Conservation (phyloP, 345 rosid genomes). For the Brassica incana region DNA sequence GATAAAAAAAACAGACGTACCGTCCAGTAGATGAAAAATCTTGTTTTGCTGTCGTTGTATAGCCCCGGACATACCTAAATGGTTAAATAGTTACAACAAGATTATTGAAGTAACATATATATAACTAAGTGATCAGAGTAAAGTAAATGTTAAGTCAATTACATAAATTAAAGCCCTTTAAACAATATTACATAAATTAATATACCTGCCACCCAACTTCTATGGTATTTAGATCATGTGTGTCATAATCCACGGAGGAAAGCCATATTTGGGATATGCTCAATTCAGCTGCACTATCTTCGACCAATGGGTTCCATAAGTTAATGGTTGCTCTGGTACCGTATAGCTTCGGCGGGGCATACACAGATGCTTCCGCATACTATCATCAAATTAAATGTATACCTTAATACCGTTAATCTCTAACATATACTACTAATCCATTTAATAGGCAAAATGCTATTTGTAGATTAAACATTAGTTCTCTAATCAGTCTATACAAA, state of each 20-base stretch:
- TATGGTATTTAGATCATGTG: not conserved
- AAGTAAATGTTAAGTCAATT: not conserved
- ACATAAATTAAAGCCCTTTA: not conserved
- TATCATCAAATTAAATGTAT: not conserved
- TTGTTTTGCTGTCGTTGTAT: slow-evolving; percentile 6
- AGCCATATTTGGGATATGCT: not conserved
- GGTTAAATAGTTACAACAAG: not conserved
- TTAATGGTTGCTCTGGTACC: not conserved
- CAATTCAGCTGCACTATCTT: not conserved
- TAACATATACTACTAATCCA: not conserved
- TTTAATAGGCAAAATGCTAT: too few species aligned
- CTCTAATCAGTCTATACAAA: too few species aligned
- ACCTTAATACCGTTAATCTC: not conserved
- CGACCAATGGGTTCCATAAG: not conserved
- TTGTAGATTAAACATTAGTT: too few species aligned
- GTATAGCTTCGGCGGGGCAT: not conserved
- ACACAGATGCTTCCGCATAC: not conserved
- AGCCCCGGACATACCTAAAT: not conserved
- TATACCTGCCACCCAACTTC: slow-evolving; percentile 13
- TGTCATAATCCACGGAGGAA: not conserved
- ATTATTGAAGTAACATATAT: not conserved
- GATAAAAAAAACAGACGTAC: not conserved
- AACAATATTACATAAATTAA: not conserved
- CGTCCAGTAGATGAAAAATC: not conserved
- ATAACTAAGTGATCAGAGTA: not conserved